phyloP scores from a whole-genome alignment of 208 protist genomes.

The Herpetomonas tarakana region DNA sequence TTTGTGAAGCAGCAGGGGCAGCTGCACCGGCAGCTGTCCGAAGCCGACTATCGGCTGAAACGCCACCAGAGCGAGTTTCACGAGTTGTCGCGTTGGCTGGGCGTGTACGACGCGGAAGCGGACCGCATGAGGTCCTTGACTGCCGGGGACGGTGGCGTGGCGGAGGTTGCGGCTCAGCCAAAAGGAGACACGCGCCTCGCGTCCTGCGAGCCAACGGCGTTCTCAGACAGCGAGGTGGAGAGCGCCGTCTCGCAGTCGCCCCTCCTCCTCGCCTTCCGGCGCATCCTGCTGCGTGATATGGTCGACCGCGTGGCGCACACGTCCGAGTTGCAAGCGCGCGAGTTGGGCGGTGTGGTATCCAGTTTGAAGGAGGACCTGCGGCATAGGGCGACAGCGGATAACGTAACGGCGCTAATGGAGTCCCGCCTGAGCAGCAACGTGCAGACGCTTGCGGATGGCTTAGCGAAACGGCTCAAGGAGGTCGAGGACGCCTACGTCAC shows the following conservation, averaged over 20 bases:
- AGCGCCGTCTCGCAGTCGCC: constrained; percentile 43
- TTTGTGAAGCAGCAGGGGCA: constrained; percentile 1
- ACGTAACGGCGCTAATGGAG: constrained; percentile 4
- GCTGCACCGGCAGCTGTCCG: not conserved
- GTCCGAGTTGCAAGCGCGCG: constrained; percentile 48
- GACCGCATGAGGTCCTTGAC: not conserved
- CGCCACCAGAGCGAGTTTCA: constrained; percentile 23
- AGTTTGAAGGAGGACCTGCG: constrained; percentile 31
- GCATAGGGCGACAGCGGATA: constrained; percentile 6
- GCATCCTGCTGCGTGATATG: constrained; percentile 63
- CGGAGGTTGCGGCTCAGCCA: not conserved
- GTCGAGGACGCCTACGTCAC: constrained; percentile 43
- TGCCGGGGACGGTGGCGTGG: not conserved
- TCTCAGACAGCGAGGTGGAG: constrained; percentile 21
- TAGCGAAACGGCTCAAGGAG: constrained; percentile 38
- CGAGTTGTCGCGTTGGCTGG: constrained; percentile 27
- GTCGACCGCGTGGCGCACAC: constrained; percentile 46
- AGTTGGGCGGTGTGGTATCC: constrained; percentile 35
- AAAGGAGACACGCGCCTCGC: no score
- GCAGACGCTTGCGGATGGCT: constrained; percentile 13
- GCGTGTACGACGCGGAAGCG: constrained; percentile 17
- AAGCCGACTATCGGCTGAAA: constrained; percentile 7
- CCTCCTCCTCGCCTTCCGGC: constrained; percentile 71
- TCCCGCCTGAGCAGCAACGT: constrained; percentile 12
- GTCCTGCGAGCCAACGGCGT: constrained; percentile 1